Evolutionary conservation across 2,329 filamentous ascomycete species (phyloP).

Genomic region (Byssoonygena ceratinophila): DNA sequence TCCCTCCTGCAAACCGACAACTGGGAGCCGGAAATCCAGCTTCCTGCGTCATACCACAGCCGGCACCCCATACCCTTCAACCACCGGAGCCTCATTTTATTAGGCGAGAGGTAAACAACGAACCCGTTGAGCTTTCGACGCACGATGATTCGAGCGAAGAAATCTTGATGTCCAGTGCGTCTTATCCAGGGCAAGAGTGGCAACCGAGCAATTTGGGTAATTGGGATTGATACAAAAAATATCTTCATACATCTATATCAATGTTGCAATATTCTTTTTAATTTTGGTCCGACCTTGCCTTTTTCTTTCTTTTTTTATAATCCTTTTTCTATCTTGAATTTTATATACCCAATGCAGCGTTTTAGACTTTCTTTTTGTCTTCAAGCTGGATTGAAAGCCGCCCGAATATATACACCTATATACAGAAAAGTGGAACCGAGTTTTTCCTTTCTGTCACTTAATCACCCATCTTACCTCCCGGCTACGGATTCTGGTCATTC

Average conservation of each 20-base stretch:
- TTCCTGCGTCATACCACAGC: neutral
- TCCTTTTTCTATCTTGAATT: too few species aligned
- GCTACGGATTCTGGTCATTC: too few species aligned
- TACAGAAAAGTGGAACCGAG: too few species aligned
- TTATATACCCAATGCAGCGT: too few species aligned
- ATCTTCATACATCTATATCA: neutral
- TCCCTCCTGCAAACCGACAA: neutral
- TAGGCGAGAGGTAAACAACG: constrained; percentile 14
- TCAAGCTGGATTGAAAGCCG: too few species aligned
- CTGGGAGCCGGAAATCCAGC: neutral
- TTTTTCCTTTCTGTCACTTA: too few species aligned
- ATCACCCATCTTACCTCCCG: too few species aligned
- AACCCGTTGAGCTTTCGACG: constrained; percentile 29
- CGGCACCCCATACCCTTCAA: neutral
- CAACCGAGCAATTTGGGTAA: constrained; percentile 22
- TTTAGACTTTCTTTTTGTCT: too few species aligned
- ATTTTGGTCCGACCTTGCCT: too few species aligned
- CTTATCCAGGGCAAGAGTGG: constrained; percentile 42
- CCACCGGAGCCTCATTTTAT: constrained; percentile 16
- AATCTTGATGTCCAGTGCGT: constrained; percentile 40
- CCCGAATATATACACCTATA: too few species aligned
- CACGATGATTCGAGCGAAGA: constrained; percentile 35
- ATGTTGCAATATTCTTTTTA: too few species aligned
- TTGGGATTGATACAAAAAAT: constrained; percentile 13
- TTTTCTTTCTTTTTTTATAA: too few species aligned